Evolutionary conservation across 2,329 filamentous ascomycete species (phyloP).

Genomic region (Penicillium sp.): DNA sequence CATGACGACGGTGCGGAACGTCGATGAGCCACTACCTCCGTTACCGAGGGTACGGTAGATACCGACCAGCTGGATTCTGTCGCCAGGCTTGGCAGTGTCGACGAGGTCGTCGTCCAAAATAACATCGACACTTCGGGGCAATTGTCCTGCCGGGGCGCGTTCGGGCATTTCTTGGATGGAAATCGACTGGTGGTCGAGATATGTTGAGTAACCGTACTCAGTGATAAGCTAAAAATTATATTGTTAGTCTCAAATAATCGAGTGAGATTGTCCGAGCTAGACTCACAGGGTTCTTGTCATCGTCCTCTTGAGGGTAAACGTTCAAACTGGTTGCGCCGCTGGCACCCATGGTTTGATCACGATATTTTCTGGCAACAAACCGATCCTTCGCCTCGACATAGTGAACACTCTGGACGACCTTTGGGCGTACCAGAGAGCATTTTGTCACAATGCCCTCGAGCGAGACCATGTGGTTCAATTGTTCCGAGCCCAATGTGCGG

Average conservation of each 20-base stretch:
- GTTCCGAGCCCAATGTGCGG: slow-evolving; percentile 80
- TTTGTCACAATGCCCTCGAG: slow-evolving; percentile 97
- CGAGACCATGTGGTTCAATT: slow-evolving; percentile 95
- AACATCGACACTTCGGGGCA: slow-evolving; percentile 92
- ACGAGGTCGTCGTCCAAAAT: slow-evolving; percentile 96
- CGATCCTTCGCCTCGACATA: slow-evolving; percentile 84
- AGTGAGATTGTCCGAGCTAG: neutral
- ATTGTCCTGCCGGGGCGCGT: slow-evolving; percentile 87
- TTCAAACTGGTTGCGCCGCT: slow-evolving; percentile 84
- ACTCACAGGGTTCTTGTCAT: slow-evolving; percentile 74
- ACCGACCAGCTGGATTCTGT: slow-evolving; percentile 94
- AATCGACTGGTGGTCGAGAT: slow-evolving; percentile 94
- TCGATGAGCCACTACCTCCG: slow-evolving; percentile 80
- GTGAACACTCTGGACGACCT: slow-evolving; percentile 97
- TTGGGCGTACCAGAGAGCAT: slow-evolving; percentile 90
- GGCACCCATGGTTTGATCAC: slow-evolving; percentile 93
- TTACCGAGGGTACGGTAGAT: slow-evolving; percentile 94
- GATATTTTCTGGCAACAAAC: slow-evolving; percentile 87
- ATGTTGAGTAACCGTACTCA: slow-evolving; percentile 94
- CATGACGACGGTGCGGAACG: slow-evolving; percentile 90
- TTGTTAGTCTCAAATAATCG: neutral
- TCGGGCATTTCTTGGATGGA: slow-evolving; percentile 99
- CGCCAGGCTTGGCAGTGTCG: slow-evolving; percentile 90
- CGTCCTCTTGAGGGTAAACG: slow-evolving; percentile 91
- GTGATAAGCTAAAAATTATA: slow-evolving; percentile 62